Conservation (phyloP, 495 filamentous ascomycete genomes). For the Oidiodendron maius region DNA sequence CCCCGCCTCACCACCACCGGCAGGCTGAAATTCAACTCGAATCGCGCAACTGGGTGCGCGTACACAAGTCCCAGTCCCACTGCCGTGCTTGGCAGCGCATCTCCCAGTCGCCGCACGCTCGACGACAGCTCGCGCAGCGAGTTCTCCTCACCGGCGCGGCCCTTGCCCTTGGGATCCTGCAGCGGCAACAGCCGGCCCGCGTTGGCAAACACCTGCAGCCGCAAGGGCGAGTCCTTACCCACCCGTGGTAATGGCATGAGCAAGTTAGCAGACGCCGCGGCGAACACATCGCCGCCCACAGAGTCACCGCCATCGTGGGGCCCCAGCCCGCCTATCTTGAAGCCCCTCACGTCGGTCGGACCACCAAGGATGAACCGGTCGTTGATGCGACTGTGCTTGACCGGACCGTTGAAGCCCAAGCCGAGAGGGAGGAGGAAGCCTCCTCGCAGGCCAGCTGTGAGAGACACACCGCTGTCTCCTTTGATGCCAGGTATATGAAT, state of each 20-base stretch:
- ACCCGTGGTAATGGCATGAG: slow-evolving; percentile 77
- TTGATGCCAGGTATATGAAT: slow-evolving; percentile 61
- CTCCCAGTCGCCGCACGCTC: slow-evolving; percentile 52
- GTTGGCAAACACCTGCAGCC: slow-evolving; percentile 86
- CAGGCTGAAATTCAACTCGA: slow-evolving; percentile 91
- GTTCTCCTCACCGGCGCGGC: slow-evolving; percentile 18
- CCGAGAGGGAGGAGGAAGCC: slow-evolving; percentile 53
- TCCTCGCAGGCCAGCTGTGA: slow-evolving; percentile 43
- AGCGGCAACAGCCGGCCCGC: slow-evolving; percentile 80
- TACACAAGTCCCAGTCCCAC: slow-evolving; percentile 90
- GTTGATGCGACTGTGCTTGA: slow-evolving; percentile 70
- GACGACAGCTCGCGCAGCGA: slow-evolving; percentile 41
- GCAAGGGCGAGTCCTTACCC: slow-evolving; percentile 73
- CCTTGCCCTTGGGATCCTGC: slow-evolving; percentile 23
- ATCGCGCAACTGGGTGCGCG: slow-evolving; percentile 83
- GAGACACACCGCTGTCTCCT: slow-evolving; percentile 62
- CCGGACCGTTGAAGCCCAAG: slow-evolving; percentile 43
- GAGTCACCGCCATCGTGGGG: slow-evolving; percentile 80
- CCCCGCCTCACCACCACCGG: slow-evolving; percentile 74
- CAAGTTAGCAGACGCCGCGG: slow-evolving; percentile 78
- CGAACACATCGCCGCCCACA: slow-evolving; percentile 86
- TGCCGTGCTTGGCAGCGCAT: slow-evolving; percentile 76
- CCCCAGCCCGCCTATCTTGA: slow-evolving; percentile 81
- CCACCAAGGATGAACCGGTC: slow-evolving; percentile 95
- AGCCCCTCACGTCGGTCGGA: slow-evolving; percentile 89